Evolutionary conservation across 495 filamentous ascomycete genomes (phyloP), one percentile per base, ranked within the genome.

Genomic region (Barbatosphaeria neglecta): DNA sequence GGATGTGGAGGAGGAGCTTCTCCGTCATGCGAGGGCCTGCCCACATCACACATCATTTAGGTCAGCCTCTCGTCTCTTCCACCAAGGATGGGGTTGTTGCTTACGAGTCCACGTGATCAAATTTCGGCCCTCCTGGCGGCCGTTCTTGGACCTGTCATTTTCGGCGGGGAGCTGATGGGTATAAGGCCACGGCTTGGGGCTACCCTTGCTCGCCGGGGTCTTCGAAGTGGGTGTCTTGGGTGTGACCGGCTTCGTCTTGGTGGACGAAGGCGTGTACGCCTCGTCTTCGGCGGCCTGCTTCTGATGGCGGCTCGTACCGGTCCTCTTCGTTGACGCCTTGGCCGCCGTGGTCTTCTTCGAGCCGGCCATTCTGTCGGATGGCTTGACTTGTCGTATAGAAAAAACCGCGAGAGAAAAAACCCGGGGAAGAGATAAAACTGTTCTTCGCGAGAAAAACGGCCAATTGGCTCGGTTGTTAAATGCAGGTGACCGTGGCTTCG

Each of bases 11-110:
- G 6, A 67, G 43, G n/a, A 67, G 43, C 46, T 65, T 65, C 41
- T 67, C 54, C 4, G 53, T 47, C 63, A 66, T 66, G 16, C 63
- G 59, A 1, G 59, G 55, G 17, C 63, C 63, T 66, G 33, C 6
- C n/a, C 0, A 13, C 2, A n/a, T n/a, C n/a, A n/a, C n/a, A n/a
- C n/a, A n/a, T n/a, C n/a, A n/a, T n/a, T n/a, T n/a, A n/a, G n/a
- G n/a, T n/a, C 13, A 3, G 31, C 3, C 3, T n/a, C 9, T 15
- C 9, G 31, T 35, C 31, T n/a, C 13, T 35, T 35, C 31, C 16
- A 15, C 1, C 13, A 11, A 1, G 8, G 15, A 16, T 35, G 4
- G 13, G 31, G 31, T 11, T 35, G 9, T 2, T 35, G 60, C 62
- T 59, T 49, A 65, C 62, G 51, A 38, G 50, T 59, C 62, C 62